phyloP scores from a whole-genome alignment of 371 early-diverging fungal species.

The Aphelidium insulamus region DNA sequence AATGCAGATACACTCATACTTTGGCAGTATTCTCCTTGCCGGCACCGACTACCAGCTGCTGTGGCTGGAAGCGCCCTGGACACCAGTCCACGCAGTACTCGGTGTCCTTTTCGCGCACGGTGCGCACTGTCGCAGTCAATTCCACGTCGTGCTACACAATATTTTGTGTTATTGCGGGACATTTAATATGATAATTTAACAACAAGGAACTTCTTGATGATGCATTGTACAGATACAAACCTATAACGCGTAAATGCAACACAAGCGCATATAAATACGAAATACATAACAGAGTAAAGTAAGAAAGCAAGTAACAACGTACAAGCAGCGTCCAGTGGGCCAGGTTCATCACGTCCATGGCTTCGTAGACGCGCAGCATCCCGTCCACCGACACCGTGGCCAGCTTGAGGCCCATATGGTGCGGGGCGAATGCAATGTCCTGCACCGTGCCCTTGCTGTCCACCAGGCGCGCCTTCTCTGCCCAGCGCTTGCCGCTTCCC shows the following conservation, averaged over 20 bases:
- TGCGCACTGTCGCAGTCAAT: too few relatives aligned
- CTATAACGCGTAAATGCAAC: too few relatives aligned
- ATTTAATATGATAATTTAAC: too few relatives aligned
- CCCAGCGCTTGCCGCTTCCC: constrained; percentile 37
- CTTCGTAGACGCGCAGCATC: constrained; percentile 68
- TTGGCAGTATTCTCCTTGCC: constrained; percentile 57
- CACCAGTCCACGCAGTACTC: constrained; percentile 72
- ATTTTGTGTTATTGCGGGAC: too few relatives aligned
- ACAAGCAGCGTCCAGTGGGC: constrained; percentile 58
- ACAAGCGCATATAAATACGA: neutral
- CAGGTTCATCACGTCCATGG: constrained; percentile 54
- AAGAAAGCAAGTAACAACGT: neutral
- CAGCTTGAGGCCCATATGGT: constrained; percentile 26
- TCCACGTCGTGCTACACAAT: too few relatives aligned
- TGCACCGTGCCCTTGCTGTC: constrained; percentile 54
- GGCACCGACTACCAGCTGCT: constrained; percentile 69
- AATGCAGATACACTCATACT: constrained; percentile 11
- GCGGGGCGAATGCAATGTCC: constrained; percentile 74
- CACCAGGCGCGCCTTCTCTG: constrained; percentile 31
- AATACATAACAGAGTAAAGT: neutral
- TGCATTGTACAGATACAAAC: too few relatives aligned
- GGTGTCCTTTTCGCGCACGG: neutral
- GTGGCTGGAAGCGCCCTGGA: constrained; percentile 44
- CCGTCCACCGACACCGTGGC: constrained; percentile 75
- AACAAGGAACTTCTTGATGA: too few relatives aligned